Percentiles rank a stretch among this genome's conserved stretches.
Conservation (phyloP, 768 basidiomycete species). For the Pisolithus tinctorius region DNA sequence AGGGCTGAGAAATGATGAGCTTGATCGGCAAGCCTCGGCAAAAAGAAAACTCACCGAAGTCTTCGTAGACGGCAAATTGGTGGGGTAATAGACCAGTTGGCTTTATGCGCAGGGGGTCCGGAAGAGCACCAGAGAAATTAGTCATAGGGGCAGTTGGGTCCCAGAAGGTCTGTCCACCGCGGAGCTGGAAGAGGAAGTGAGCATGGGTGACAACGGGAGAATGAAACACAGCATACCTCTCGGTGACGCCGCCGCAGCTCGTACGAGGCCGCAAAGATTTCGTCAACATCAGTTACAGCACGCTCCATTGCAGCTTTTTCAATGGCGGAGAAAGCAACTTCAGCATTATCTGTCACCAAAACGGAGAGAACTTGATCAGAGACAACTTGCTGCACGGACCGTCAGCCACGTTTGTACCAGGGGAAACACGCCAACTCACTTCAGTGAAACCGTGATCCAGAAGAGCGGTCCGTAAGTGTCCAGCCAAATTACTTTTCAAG, state of each 20-base stretch:
- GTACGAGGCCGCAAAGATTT: conserved; percentile 76
- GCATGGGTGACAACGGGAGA: background rate
- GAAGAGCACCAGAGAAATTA: conserved; percentile 65
- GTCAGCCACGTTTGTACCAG: conserved; percentile 1
- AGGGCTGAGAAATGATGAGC: conserved; percentile 30
- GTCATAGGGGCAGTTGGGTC: conserved; percentile 70
- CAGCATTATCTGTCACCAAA: conserved; percentile 87
- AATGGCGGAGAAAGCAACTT: conserved; percentile 88
- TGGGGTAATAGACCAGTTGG: conserved; percentile 72
- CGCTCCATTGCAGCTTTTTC: conserved; percentile 98
- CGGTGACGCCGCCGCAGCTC: conserved; percentile 80
- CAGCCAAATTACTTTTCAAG: conserved; percentile 83
- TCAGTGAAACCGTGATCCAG: conserved; percentile 87
- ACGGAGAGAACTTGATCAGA: conserved; percentile 74
- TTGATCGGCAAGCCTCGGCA: background rate
- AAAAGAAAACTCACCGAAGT: conserved; percentile 60
- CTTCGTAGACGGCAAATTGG: conserved; percentile 90
- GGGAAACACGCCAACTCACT: conserved; percentile 31
- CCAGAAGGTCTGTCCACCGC: conserved; percentile 78
- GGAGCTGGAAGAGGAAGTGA: conserved; percentile 37
- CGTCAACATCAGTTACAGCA: conserved; percentile 89
- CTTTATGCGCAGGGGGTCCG: conserved; percentile 85
- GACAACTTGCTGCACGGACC: conserved; percentile 48
- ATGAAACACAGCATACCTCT: conserved; percentile 43
- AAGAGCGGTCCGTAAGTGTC: conserved; percentile 78